Base-by-base conservation (phyloP, 2,329 filamentous ascomycete species). In the Venturia nashicola region DNA sequence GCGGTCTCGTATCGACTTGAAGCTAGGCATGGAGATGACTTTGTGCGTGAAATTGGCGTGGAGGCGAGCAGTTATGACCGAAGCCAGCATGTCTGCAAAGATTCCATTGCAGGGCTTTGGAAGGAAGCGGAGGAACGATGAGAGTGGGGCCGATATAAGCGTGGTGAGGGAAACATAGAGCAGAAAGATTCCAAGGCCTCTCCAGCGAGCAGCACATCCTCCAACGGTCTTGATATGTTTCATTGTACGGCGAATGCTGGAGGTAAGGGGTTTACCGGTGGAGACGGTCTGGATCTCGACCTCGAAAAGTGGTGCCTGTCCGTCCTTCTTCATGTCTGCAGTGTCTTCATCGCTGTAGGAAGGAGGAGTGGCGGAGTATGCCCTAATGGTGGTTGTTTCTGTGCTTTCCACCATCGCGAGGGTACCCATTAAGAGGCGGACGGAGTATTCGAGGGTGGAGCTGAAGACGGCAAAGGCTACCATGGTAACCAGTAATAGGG, bases 21-120 rank as follows among this genome's bases (percentile, higher is more conserved):
- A 71, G 64, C 83, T 86, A 5, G 86, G 84, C 62, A 84, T 80
- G 1, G 90, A 86, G 71, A 97, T 91, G 72, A 96, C 84, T 70
- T 89, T 86, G 72, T 96, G 91, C 3, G 91, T 89, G 91, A 91
- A 96, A 62, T 85, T 82, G 68, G 92, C 83, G 72, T 85, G 83
- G 65, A 93, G 74, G 70, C 88, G 88, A 44, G 87, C 83, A 40
- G 89, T 78, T 23, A 82, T 74, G 27, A 93, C 74, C 61, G 83
- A 80, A 34, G 84, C 79, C 46, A 78, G 0, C 61, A 40, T 63
- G 62, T 81, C 72, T 64, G 77, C 74, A 5, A 84, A 11, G 62
- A 73, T 73, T 8, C 44, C 40, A 14, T 42, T 44, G 32, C 51
- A 57, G 27, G 51, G 51, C 32, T 23, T 14, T 54, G 61, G 61